Evolutionary conservation across 2,329 filamentous ascomycete species (phyloP).

Genomic region (Fusarium denticulatum): DNA sequence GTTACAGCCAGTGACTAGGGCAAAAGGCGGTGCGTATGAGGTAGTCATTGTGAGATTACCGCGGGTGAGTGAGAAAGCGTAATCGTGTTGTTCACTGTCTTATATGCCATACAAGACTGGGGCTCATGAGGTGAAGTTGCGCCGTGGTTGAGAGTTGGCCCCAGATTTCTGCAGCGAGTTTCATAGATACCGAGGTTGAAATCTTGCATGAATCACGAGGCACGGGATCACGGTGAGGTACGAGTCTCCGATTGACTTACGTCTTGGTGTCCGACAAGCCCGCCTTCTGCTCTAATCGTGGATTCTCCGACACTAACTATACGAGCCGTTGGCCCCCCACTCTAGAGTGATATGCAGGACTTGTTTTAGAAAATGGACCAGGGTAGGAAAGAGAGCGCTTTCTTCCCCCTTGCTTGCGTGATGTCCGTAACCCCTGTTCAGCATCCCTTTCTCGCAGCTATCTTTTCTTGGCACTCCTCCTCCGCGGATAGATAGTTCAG

Average conservation of each 20-base stretch:
- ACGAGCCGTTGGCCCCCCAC: background rate
- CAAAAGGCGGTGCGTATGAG: background rate
- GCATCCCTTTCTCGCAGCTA: no score
- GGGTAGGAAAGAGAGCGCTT: background rate
- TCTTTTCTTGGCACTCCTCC: background rate
- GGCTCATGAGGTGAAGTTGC: background rate
- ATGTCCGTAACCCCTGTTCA: background rate
- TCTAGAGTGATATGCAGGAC: background rate
- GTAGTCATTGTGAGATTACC: accelerated
- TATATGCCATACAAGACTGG: background rate
- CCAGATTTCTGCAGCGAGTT: accelerated
- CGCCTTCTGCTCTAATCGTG: background rate
- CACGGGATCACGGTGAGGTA: background rate
- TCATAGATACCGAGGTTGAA: background rate
- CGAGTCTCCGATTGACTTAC: background rate
- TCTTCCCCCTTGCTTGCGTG: background rate
- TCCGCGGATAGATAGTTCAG: background rate
- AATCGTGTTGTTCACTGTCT: accelerated
- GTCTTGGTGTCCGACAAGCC: background rate
- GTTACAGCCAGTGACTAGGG: background rate
- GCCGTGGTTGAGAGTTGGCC: background rate
- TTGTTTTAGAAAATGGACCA: background rate
- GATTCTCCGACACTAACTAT: background rate
- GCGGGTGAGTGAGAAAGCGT: accelerated
- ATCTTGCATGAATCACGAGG: background rate